Conservation (phyloP, 441 rosid species). For the Erodium texanum region DNA sequence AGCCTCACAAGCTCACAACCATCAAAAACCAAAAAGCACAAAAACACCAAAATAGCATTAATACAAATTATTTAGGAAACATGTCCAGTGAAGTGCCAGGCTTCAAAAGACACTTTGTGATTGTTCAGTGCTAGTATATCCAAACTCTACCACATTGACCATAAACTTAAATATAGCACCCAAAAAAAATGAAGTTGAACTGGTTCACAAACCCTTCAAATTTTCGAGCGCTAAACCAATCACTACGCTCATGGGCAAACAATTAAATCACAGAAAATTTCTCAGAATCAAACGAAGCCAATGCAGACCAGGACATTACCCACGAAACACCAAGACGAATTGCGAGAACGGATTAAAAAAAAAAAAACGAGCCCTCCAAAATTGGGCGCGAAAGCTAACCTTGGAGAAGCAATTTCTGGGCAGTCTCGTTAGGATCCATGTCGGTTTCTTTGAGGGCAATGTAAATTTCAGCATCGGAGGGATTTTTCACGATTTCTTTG, state of each 20-base stretch:
- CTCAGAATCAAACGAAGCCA: background rate
- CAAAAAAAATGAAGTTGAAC: background rate
- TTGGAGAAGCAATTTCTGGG: slow-evolving; percentile 67
- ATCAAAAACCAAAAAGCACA: background rate
- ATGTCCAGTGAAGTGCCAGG: background rate
- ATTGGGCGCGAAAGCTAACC: slow-evolving; percentile 23
- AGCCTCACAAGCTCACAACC: background rate
- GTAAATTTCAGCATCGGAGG: slow-evolving; percentile 70
- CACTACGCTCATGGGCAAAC: background rate
- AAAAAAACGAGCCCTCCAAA: background rate
- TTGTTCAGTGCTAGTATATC: background rate
- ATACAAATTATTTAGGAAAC: background rate
- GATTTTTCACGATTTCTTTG: slow-evolving; percentile 68
- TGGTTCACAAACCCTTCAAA: background rate
- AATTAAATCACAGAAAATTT: background rate
- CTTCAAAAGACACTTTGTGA: background rate
- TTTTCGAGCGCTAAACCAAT: background rate
- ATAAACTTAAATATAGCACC: background rate
- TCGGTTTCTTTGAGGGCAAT: slow-evolving; percentile 53
- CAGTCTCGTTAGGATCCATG: slow-evolving; percentile 82
- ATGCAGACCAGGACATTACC: background rate
- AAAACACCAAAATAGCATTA: background rate
- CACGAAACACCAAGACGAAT: too few species aligned
- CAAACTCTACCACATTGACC: background rate
- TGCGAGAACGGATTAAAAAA: background rate